Percentiles rank a stretch among this genome's conserved stretches.
Conservation (phyloP, 1,139 yeast species). For the Suhomyces panamericanus region DNA sequence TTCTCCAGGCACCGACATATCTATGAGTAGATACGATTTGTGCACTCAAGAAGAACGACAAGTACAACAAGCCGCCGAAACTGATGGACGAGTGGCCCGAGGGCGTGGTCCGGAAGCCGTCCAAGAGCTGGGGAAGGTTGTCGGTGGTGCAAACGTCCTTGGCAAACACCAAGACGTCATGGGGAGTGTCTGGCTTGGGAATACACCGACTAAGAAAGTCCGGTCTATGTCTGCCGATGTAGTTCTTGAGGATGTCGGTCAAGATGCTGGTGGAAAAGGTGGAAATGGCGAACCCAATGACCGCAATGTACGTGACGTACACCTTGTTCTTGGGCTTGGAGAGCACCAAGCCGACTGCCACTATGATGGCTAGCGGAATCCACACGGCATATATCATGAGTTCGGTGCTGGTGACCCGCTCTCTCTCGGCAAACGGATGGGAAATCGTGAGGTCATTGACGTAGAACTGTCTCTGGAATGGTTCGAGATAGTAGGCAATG, state of each 20-base stretch:
- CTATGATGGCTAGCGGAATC: constrained; percentile 36
- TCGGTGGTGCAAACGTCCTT: constrained; percentile 63
- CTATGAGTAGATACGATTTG: constrained; percentile 45
- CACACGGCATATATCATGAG: constrained; percentile 41
- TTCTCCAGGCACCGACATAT: constrained; percentile 58
- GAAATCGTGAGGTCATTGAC: constrained; percentile 41
- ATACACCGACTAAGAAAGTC: constrained; percentile 74
- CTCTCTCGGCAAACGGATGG: constrained; percentile 47
- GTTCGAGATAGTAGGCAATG: constrained; percentile 49
- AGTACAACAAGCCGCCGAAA: constrained; percentile 64
- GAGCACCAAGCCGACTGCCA: constrained; percentile 25
- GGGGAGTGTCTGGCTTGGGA: constrained; percentile 52
- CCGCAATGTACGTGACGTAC: constrained; percentile 42
- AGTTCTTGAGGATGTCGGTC: constrained; percentile 61
- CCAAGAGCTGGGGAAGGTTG: constrained; percentile 45
- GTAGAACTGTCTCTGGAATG: constrained; percentile 70
- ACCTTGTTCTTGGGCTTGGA: constrained; percentile 37
- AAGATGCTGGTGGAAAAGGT: constrained; percentile 42
- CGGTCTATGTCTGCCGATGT: constrained; percentile 77
- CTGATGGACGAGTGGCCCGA: constrained; percentile 72
- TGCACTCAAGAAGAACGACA: constrained; percentile 65
- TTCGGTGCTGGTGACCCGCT: constrained; percentile 38
- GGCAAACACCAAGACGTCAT: constrained; percentile 49
- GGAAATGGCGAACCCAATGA: constrained; percentile 41
- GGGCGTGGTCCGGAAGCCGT: constrained; percentile 79